Conservation (phyloP, 1,139 yeast species). For the Debaryomyces singareniensis region DNA sequence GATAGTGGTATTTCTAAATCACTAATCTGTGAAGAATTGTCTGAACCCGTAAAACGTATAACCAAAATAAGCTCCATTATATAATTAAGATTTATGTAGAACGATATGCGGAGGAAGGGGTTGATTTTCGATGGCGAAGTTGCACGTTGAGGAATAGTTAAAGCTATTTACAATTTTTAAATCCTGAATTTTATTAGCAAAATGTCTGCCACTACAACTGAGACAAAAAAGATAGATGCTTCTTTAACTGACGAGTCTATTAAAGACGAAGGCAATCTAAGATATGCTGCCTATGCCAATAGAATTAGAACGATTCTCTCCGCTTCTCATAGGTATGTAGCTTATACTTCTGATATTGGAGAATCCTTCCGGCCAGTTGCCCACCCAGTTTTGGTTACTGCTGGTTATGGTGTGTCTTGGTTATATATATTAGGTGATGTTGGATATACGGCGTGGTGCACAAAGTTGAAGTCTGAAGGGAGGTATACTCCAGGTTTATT, state of each 20-base stretch:
- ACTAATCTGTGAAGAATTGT: constrained; percentile 15
- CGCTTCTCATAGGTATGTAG: constrained; percentile 81
- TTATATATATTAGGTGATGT: constrained; percentile 75
- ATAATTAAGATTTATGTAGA: neutral
- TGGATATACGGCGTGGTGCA: constrained; percentile 69
- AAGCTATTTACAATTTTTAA: too few species aligned
- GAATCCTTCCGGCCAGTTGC: constrained; percentile 88
- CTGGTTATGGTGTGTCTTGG: constrained; percentile 78
- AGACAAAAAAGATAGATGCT: constrained; percentile 5
- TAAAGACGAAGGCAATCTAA: constrained; percentile 41
- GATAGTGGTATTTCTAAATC: constrained; percentile 27
- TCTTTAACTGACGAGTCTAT: constrained; percentile 7
- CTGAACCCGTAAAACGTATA: constrained; percentile 27
- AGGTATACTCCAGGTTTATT: constrained; percentile 52
- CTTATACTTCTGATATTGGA: constrained; percentile 83
- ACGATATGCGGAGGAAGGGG: neutral
- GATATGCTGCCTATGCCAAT: constrained; percentile 82
- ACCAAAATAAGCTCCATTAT: constrained; percentile 16
- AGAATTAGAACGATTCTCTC: constrained; percentile 61
- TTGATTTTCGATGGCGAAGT: too few species aligned
- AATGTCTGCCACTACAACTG: constrained; percentile 1
- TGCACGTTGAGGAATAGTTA: too few species aligned
- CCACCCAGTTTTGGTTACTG: constrained; percentile 55
- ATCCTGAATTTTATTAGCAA: neutral
- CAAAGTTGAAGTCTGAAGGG: constrained; percentile 63